Conservation (phyloP, 1,284 basidiomycete species). For the Anthracocystis walkeri region DNA sequence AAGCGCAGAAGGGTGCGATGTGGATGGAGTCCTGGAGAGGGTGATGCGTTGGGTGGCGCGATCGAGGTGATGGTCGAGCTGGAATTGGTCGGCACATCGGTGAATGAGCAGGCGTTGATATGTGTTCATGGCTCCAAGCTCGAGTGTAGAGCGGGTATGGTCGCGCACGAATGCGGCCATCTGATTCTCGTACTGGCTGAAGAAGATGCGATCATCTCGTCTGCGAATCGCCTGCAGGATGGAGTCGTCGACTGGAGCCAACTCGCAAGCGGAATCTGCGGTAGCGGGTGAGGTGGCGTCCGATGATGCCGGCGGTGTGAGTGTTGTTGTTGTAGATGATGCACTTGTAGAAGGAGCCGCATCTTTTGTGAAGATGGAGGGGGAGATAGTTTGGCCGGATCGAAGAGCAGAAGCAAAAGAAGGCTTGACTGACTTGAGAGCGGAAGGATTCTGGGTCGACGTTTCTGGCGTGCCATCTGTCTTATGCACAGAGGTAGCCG, state of each 20-base stretch:
- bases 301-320: not conserved
- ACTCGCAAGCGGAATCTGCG: not conserved
- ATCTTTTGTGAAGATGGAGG: conserved; percentile 3
- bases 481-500: conserved; percentile 15
- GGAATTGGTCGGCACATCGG: conserved; percentile 56
- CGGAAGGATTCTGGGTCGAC: not conserved
- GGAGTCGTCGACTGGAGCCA: conserved; percentile 39
- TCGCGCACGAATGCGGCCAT: conserved; percentile 48
- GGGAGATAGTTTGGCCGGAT: conserved; percentile 8
- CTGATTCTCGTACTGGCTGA: conserved; percentile 54
- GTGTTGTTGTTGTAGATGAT: not conserved
- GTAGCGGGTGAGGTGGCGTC: not conserved
- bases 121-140: conserved; percentile 60
- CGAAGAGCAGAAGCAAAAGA: conserved; percentile 33
- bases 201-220: conserved; percentile 55
- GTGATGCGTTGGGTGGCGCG: conserved; percentile 51
- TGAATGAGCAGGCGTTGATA: conserved; percentile 59
- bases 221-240: conserved; percentile 54
- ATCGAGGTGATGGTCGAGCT: conserved; percentile 45
- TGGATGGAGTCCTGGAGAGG: conserved; percentile 35
- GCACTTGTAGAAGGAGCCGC: not conserved
- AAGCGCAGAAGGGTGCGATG: conserved; percentile 28
- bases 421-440: conserved; percentile 4
- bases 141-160: conserved; percentile 18
- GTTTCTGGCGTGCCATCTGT: not conserved